A percentile compares a stretch with the other conserved stretches of the same genome.
phyloP scores from a whole-genome alignment of 169 alveolate genomes.

The Cryptosporidium tyzzeri region DNA sequence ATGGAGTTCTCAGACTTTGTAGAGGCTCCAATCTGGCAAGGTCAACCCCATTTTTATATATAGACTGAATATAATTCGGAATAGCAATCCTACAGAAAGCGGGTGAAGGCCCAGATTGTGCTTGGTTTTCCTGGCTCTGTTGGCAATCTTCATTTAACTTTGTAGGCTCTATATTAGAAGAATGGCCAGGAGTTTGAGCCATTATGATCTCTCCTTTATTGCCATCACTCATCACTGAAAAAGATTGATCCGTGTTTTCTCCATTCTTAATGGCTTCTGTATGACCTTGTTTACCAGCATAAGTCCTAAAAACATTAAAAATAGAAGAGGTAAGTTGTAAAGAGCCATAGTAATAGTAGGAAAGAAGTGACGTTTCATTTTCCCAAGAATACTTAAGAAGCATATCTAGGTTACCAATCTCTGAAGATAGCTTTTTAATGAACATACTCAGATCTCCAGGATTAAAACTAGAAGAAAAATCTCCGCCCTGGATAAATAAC shows the following conservation, averaged over 20 bases:
- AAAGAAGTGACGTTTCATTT: conserved; percentile 30
- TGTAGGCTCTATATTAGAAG: background rate
- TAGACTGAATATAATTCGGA: conserved; percentile 54
- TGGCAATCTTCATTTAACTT: background rate
- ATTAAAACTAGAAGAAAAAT: conserved; percentile 17
- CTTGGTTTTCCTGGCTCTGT: conserved; percentile 25
- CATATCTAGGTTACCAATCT: conserved; percentile 18
- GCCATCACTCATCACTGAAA: background rate
- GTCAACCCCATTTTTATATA: conserved; percentile 60
- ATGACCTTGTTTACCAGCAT: background rate
- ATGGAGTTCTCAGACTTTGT: conserved; percentile 59
- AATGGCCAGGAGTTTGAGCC: background rate
- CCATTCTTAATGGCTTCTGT: background rate
- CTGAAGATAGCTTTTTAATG: conserved; percentile 39
- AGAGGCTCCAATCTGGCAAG: conserved; percentile 45
- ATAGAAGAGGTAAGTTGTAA: conserved; percentile 14
- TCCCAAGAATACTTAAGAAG: conserved; percentile 55
- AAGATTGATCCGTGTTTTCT: background rate
- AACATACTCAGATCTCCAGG: conserved; percentile 6
- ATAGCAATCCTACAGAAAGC: conserved; percentile 51
- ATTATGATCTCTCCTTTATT: background rate
- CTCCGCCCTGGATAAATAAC: conserved; percentile 12
- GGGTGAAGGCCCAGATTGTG: conserved; percentile 8
- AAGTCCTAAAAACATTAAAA: background rate
- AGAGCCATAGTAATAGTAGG: conserved; percentile 59